Evolutionary conservation across 257 asterid genomes (phyloP).

Genomic region (Hygrophila difformis): DNA sequence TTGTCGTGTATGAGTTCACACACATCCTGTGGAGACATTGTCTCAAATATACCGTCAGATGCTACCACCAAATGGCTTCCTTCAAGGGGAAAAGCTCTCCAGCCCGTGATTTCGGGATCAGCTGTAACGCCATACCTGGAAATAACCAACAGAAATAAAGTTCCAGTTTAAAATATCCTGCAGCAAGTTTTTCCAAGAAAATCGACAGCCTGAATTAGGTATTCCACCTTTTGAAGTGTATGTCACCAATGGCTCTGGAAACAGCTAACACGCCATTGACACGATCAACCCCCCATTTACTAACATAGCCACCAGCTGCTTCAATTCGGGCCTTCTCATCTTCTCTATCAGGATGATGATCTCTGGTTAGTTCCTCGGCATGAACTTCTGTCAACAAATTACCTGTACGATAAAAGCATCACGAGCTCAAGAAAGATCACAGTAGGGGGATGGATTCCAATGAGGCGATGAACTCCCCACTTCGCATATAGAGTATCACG

Average conservation of each 20-base stretch:
- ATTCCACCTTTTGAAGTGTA: conserved; percentile 40
- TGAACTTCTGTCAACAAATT: conserved; percentile 16
- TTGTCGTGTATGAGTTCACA: conserved; percentile 31
- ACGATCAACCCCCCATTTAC: conserved; percentile 39
- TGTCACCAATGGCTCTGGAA: conserved; percentile 72
- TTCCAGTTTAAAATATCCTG: not conserved
- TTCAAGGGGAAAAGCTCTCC: conserved; percentile 36
- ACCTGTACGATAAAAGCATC: conserved; percentile 12
- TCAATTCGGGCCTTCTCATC: conserved; percentile 67
- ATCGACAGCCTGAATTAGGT: not conserved
- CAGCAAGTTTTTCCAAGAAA: no score
- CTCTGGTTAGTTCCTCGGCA: conserved; percentile 55
- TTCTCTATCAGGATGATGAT: conserved; percentile 62
- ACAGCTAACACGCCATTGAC: conserved; percentile 70
- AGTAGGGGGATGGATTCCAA: not conserved
- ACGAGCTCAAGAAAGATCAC: not conserved
- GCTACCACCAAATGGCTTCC: conserved; percentile 48
- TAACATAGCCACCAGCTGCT: conserved; percentile 43
- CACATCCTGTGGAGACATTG: conserved; percentile 38
- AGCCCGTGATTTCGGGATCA: conserved; percentile 48
- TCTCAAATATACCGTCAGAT: conserved; percentile 70
- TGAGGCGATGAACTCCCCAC: no score
- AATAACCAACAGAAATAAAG: not conserved
- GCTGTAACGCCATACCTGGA: conserved; percentile 61
- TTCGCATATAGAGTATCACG: no score